Base-by-base conservation (phyloP, 2,329 filamentous ascomycete genomes). In the Colletotrichum magnum region DNA sequence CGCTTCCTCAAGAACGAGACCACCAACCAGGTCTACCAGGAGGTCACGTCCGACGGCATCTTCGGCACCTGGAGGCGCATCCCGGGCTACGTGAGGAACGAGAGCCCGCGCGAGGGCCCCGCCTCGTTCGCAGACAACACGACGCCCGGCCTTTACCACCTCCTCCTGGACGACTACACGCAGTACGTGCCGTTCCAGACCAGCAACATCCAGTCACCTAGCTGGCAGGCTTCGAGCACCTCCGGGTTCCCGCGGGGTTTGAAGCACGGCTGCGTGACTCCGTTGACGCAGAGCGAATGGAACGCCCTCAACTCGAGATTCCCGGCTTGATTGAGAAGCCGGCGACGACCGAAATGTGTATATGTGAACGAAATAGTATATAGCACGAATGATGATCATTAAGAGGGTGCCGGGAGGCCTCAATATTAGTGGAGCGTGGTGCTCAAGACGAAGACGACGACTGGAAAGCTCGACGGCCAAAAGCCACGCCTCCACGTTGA, bases 1-100 rank as follows among this genome's bases (percentile, higher is more conserved):
- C 81, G 85, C 6, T 87, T 87, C 75, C 73, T 86, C 59, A 87
- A 87, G 74, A 85, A 87, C 72, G 84, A 87, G 73, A 81, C 82
- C 0, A 80, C 79, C 2, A 81, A 82, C 45, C 80, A 82, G n/a
- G 81, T 88, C 4, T 87, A 83, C 68, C 81, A 83, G 48, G 85
- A 87, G 71, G 78, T 78, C 9, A 82, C 80, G 1, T 79, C 81
- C 0, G 77, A 69, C 0, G 86, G 86, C 0, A 72, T 87, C 0
- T 86, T 87, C 57, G 84, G 85, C 4, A 81, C 76, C 0, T 87
- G 85, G 85, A 81, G 77, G 3, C 76, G 82, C 3, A 77, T 83
- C 2, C 75, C 75, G 1, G 79, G 77, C 3, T 80, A 79, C 32
- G 79, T 82, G 3, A 70, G 75, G 1, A 71, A 74, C 2, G 74